These are phyloP conservation scores for Geum urbanum DNA, from an alignment of 306 rosid genomes.

Conservation along the genomic window DNA sequence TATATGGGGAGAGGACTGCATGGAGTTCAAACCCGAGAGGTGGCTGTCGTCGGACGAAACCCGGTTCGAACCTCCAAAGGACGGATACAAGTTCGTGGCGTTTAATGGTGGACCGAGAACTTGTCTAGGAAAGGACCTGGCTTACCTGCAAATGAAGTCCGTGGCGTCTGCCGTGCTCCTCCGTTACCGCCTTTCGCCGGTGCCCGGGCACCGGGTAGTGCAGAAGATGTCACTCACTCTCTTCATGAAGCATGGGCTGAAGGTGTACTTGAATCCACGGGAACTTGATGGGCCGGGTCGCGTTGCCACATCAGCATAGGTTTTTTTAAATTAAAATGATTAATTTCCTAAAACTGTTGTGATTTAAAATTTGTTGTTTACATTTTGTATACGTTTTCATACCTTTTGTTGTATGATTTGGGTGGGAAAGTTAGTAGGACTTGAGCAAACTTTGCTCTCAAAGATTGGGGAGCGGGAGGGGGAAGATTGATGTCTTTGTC, in stretches of 20 bases:
- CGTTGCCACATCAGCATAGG: slow-evolving; percentile 15
- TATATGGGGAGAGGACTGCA: slow-evolving; percentile 91
- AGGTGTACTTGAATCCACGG: slow-evolving; percentile 63
- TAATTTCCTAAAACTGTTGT: neutral
- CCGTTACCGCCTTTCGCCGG: slow-evolving; percentile 63
- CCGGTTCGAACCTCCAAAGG: slow-evolving; percentile 84
- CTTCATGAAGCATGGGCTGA: slow-evolving; percentile 85
- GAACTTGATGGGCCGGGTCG: slow-evolving; percentile 30
- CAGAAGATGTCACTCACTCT: slow-evolving; percentile 91
- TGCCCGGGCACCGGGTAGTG: slow-evolving; percentile 76
- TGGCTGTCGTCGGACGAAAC: slow-evolving; percentile 53
- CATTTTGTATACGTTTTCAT: neutral
- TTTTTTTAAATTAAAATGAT: neutral
- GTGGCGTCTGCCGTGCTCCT: slow-evolving; percentile 82
- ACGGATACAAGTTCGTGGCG: slow-evolving; percentile 69
- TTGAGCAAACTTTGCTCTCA: slow-evolving; percentile 36
- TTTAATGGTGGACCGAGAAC: slow-evolving; percentile 95
- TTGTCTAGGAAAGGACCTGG: slow-evolving; percentile 90
- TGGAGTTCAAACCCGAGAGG: slow-evolving; percentile 89
- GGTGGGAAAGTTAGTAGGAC: slow-evolving; percentile 26
- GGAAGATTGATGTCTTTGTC: slow-evolving; percentile 23
- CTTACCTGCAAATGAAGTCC: slow-evolving; percentile 92
- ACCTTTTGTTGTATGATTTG: slow-evolving; percentile 5
- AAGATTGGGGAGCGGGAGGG: slow-evolving; percentile 11
- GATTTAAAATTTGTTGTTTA: slow-evolving; percentile 20